Evolutionary conservation across 495 filamentous ascomycete genomes (phyloP), one percentile per base, ranked within the genome.

Genomic region (Cryomyces minteri): DNA sequence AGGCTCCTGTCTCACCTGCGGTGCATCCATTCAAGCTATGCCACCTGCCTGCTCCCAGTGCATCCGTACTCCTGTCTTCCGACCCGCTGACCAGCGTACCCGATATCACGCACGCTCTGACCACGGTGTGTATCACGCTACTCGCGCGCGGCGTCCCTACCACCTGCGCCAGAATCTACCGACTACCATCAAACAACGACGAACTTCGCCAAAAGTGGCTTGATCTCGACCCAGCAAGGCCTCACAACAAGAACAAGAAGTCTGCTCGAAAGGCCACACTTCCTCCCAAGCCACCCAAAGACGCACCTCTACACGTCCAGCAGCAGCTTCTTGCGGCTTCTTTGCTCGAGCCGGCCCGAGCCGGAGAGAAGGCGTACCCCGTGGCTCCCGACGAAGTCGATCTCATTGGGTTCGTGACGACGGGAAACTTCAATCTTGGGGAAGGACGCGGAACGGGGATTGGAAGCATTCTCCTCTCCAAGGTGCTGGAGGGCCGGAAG

Each of bases 351-450:
- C 48, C 40, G 11, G 38, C 63, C 47, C 53, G 67, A 58, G 48
- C 60, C 32, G 64, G 62, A 5, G 55, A 68, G 18, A 61, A 66
- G 32, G 68, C 69, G 0, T 75, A 83, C 47, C 74, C 83, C 0
- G 55, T 72, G 1, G 74, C 83, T 5, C 90, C 90, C 0, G 61
- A 64, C 1, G 81, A 82, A 48, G 68, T 72, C 10, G 84, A 94
- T 55, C 65, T 95, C 31, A 81, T 98, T 36, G 90, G 90, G 0
- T 98, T 94, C 57, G 78, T 95, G 18, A 94, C 86, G 25, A 82
- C 79, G 2, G 90, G 88, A 2, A 80, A 82, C 43, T 94, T 80
- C 51, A 82, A 82, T 51, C 67, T 95, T 4, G 76, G 74, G 5
- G 74, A 86, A 47, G 90, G 88, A 1, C 71, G 69, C 54, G 79